Base-by-base conservation (phyloP, 2,329 filamentous ascomycete genomes). In the Fusarium papillatum region DNA sequence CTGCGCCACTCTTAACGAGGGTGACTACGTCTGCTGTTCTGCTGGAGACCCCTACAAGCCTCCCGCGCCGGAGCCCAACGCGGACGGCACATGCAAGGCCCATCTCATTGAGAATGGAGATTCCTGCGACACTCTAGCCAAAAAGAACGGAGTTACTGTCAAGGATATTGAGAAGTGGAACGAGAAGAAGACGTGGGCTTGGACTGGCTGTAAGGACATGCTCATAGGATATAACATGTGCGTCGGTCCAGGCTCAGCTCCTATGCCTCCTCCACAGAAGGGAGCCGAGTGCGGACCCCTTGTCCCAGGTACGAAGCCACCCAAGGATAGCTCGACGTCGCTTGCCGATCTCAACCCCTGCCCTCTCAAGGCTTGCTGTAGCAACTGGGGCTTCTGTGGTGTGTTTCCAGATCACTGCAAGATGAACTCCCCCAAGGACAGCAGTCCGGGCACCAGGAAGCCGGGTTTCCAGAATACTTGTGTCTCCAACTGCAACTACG, bases 51-150 rank as follows among this genome's bases (percentile, higher is more conserved):
- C 64, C 5, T 70, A 34, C 39, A 73, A 83, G 17, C 83, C 83
- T 0, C 76, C 81, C 50, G 68, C 64, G 11, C 84, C 84, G 1
- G 76, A 82, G 74, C 80, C 80, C 3, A 71, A 78, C 24, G n/a
- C 72, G 0, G 80, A 85, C 59, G 83, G 84, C 2, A 75, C 76
- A 1, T 86, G 84, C 69, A 67, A 66, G 5, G 70, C 76, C 4
- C 81, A 84, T 60, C 72, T 66, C 0, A 78, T 84, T 3, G 39
- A 78, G 38, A 48, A 66, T 0, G 77, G 75, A 2, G 83, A 85
- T 48, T 68, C 65, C 13, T 86, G 84, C 72, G 68, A 70, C 8
- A 22, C 22, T 16, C 76, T 86, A 2, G 82, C 80, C 0, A 73
- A 70, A 10, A 46, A 64, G 16, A 31, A 75, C 24, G 60, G 65